Base-by-base conservation (phyloP, 2,329 filamentous ascomycete species). In the Neurospora sp. region DNA sequence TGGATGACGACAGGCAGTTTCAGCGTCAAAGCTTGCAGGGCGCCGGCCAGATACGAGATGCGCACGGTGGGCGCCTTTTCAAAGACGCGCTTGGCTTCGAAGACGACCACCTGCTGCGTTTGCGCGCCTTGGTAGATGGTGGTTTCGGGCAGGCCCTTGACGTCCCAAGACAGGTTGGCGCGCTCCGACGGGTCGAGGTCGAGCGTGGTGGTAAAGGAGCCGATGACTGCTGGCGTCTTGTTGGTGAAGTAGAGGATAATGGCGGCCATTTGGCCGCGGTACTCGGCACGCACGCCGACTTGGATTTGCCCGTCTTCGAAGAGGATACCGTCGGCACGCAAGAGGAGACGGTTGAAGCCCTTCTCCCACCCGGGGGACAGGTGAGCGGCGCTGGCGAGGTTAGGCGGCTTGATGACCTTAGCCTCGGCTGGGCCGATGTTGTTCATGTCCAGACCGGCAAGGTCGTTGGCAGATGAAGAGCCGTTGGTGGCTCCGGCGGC, bases 271-370 rank as follows among this genome's bases (percentile, higher is more conserved):
- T 97, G 93, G n/a, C 90, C 92, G 71, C 96, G 91, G 79, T 97
- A 99, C 81, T 99, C 96, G 10, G 93, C 96, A 42, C 96, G 90
- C 68, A 98, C 82, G 39, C 96, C 96, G 52, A 99, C 86, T 78
- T 99, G 95, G 69, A 99, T 87, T 80, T 99, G 96, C 0, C 90
- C 91, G 78, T 99, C 96, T 80, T 99, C 94, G 78, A 97, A 99
- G 0, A 99, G 84, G 9, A 99, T 87, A 69, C 96, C 96, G 78
- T 98, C 94, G 0, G 91, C 82, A 69, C 86, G 86, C 67, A 97
- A 87, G 74, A 97, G 85, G 17, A 99, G 84, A 68, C 90, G 89
- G 77, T 95, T 92, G 81, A 92, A 98, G 8, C 96, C 96, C 73
- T 89, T 85, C 77, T 98, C 92, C 96, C 96, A 99, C 68, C 95